Conservation (phyloP, 225 moss, liverwort and hornwort genomes). For the Polytrichum formosum region DNA sequence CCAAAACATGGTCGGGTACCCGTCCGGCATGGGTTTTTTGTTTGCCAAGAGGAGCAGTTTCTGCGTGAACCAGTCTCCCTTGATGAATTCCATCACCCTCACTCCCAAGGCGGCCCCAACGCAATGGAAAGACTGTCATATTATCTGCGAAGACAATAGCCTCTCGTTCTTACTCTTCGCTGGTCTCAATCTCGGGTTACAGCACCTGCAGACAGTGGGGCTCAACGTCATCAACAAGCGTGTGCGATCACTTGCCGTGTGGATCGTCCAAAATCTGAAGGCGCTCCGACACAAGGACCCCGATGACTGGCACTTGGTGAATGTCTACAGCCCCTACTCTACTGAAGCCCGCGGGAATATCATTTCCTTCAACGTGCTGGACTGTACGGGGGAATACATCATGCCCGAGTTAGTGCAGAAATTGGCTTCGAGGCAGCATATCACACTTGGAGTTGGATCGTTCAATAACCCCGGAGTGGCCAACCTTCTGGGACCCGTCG, state of each 20-base stretch:
- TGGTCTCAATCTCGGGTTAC: conserved; percentile 64
- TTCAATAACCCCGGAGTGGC: conserved; percentile 60
- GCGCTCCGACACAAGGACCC: conserved; percentile 75
- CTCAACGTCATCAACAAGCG: conserved; percentile 52
- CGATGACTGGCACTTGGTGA: conserved; percentile 55
- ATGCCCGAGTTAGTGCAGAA: conserved; percentile 54
- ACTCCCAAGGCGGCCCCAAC: conserved; percentile 31
- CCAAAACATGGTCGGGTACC: conserved; percentile 74
- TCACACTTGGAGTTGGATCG: conserved; percentile 52
- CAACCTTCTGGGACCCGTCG: conserved; percentile 36
- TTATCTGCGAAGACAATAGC: conserved; percentile 59
- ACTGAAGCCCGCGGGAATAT: conserved; percentile 68
- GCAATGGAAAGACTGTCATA: conserved; percentile 56
- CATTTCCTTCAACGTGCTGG: conserved; percentile 65
- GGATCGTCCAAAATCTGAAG: conserved; percentile 69
- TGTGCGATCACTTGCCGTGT: conserved; percentile 58
- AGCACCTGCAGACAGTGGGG: conserved; percentile 64
- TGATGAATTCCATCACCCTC: conserved; percentile 26
- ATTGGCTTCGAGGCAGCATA: conserved; percentile 61
- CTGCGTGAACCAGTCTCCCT: conserved; percentile 31
- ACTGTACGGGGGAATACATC: conserved; percentile 52
- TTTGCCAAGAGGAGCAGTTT: conserved; percentile 59
- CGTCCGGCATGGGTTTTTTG: conserved; percentile 73
- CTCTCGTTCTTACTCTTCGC: conserved; percentile 65
- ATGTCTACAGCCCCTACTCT: conserved; percentile 67